Percentiles rank a stretch among this genome's conserved stretches.
Conservation (phyloP, 179 eudicot genomes). For the Silene coronaria region DNA sequence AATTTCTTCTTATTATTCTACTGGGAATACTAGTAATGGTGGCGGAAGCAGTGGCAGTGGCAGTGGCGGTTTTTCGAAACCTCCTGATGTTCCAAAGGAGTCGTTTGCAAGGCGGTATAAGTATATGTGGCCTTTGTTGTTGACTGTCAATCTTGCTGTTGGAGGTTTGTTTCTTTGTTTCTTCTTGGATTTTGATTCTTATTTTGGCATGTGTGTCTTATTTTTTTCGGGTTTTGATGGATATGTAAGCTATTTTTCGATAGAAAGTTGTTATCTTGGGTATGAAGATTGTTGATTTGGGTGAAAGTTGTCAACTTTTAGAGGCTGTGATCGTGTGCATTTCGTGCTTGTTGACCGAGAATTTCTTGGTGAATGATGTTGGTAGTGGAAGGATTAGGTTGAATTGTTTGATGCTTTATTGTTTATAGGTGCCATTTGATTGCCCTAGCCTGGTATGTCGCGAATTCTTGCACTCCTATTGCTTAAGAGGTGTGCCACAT, state of each 20-base stretch:
- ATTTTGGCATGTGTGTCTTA: constrained; percentile 4
- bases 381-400: constrained; percentile 9
- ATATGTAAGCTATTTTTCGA: not conserved
- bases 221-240: constrained; percentile 8
- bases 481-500: not conserved
- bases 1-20: constrained; percentile 18
- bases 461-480: not conserved
- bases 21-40: constrained; percentile 17
- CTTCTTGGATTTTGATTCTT: not conserved
- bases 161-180: constrained; percentile 57
- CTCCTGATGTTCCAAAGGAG: constrained; percentile 51
- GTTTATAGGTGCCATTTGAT: not conserved
- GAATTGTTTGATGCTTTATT: not conserved
- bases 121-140: constrained; percentile 69
- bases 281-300: not conserved
- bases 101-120: constrained; percentile 60
- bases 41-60: constrained; percentile 24
- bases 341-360: not conserved
- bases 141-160: constrained; percentile 62
- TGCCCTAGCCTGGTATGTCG: not conserved
- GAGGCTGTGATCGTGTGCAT: no score
- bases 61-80: constrained; percentile 28
- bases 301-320: no score
- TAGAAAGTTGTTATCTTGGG: not conserved
- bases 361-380: constrained; percentile 1